These are phyloP conservation scores for Salix arbutifolia DNA, from an alignment of 345 rosid genomes.

Conservation along the genomic window DNA sequence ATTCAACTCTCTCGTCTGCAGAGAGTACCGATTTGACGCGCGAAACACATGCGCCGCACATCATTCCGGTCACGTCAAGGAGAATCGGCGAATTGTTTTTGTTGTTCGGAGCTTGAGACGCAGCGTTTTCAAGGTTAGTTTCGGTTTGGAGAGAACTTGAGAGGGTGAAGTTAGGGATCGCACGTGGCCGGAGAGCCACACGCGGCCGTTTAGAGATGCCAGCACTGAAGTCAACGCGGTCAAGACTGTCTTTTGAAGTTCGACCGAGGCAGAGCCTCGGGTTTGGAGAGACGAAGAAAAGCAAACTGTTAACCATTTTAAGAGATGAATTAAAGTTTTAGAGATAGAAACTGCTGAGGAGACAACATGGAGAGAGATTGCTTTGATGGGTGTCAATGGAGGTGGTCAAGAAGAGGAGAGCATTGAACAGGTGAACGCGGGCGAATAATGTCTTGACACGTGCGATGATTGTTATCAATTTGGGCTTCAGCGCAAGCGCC, in stretches of 20 bases:
- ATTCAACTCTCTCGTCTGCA: conserved; percentile 73
- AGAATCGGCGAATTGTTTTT: conserved; percentile 45
- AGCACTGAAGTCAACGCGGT: conserved; percentile 14
- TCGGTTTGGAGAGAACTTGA: conserved; percentile 50
- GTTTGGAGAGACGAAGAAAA: conserved; percentile 34
- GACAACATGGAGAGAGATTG: background rate
- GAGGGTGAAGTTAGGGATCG: conserved; percentile 23
- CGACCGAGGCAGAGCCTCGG: conserved; percentile 25
- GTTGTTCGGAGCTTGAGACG: background rate
- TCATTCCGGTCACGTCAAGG: conserved; percentile 80
- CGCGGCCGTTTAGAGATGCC: conserved; percentile 20
- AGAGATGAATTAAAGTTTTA: background rate
- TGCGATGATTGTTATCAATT: background rate
- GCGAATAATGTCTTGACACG: background rate
- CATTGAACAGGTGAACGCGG: background rate
- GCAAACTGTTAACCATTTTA: conserved; percentile 47
- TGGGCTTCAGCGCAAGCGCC: background rate
- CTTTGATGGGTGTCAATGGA: background rate
- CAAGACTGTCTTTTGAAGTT: conserved; percentile 3
- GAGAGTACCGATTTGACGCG: conserved; percentile 72
- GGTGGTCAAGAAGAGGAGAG: background rate
- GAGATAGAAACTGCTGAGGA: background rate
- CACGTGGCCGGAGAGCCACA: conserved; percentile 9
- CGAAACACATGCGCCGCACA: conserved; percentile 91
- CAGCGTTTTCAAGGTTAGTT: conserved; percentile 24